Base-by-base conservation (phyloP, 345 rosid species). In the Kernera saxatilis region DNA sequence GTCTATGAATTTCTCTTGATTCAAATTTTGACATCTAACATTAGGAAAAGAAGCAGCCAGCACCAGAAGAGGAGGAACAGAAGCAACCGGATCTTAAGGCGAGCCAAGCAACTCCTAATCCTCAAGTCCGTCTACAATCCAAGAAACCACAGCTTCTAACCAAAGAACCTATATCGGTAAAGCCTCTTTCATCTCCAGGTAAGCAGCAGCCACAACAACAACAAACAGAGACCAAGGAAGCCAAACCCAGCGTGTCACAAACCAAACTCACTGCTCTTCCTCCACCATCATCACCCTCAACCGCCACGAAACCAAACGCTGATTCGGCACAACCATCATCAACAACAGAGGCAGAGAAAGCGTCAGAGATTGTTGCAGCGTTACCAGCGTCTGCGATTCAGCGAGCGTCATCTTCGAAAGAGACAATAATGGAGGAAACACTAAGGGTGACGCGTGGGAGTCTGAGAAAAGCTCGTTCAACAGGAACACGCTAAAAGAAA, bases 381-480 rank as follows among this genome's bases (percentile, higher is more conserved):
- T 66, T 71, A 21, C 71, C 96, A 35, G 73, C 84, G 40, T 75
- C 67, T 36, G 17, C 56, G 66, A 70, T 79, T 50, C 78, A 82
- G 72, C 64, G 74, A 53, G 65, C 70, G 8, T 1, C 70, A 53
- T 77, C 92, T 21, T 44, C 84, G 0, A 84, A 85, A 54, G 96
- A 85, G 72, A 82, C 80, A 0, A 27, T 83, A 33, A 77, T 84
- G 84, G 96, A 86, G 22, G 89, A 79, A 73, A 65, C 82, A 7
- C 56, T 79, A 14, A 81, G 73, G 29, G 64, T 74, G 19, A 81
- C 96, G 33, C 86, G 90, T 30, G 77, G 51, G 49, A 82, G 69
- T 63, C 68, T 75, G 79, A 85, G 80, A 82, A 91, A 77, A 85
- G 66, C 77, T 69, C 88, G 83, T 15, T 73, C 94, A 10, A 71